phyloP scores from a whole-genome alignment of 148 eudicot species.

The Talinum fruticosum region DNA sequence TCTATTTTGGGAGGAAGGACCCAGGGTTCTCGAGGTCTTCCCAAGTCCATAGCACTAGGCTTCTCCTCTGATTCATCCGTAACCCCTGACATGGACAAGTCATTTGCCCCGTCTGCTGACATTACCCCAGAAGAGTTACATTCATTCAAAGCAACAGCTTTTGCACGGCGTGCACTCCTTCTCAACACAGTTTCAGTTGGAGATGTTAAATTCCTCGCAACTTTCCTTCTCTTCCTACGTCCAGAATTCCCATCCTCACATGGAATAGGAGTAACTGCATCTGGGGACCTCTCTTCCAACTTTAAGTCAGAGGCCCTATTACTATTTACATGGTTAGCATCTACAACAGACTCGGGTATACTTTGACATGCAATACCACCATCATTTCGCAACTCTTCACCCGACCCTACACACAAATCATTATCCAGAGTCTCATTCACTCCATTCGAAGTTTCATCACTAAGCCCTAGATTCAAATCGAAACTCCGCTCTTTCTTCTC shows the following conservation, averaged over 20 bases:
- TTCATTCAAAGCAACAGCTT: conserved; percentile 25
- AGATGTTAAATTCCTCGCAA: conserved; percentile 30
- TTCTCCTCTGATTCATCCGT: conserved; percentile 46
- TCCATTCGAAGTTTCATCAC: conserved; percentile 31
- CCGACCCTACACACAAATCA: conserved; percentile 20
- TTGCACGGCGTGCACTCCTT: conserved; percentile 78
- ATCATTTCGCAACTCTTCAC: conserved; percentile 27
- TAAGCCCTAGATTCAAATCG: conserved; percentile 71
- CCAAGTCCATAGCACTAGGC: conserved; percentile 20
- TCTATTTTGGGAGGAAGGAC: conserved; percentile 53
- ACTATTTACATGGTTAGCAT: conserved; percentile 24
- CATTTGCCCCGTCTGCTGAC: conserved; percentile 30
- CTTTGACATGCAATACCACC: conserved; percentile 2
- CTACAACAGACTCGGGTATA: conserved; percentile 16
- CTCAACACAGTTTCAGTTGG: conserved; percentile 54
- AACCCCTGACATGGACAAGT: conserved; percentile 37
- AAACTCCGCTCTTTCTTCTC: conserved; percentile 44
- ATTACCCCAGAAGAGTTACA: conserved; percentile 25
- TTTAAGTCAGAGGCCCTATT: conserved; percentile 21
- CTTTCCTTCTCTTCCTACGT: conserved; percentile 50
- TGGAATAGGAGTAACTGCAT: conserved; percentile 23
- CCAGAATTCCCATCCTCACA: conserved; percentile 36
- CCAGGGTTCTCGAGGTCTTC: conserved; percentile 32
- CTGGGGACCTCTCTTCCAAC: conserved; percentile 26
- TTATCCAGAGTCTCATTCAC: conserved; percentile 12